Percentiles rank a stretch among this genome's conserved stretches.
phyloP scores from a whole-genome alignment of 352 stramenopile species.

The Globisporangium abappressorium region DNA sequence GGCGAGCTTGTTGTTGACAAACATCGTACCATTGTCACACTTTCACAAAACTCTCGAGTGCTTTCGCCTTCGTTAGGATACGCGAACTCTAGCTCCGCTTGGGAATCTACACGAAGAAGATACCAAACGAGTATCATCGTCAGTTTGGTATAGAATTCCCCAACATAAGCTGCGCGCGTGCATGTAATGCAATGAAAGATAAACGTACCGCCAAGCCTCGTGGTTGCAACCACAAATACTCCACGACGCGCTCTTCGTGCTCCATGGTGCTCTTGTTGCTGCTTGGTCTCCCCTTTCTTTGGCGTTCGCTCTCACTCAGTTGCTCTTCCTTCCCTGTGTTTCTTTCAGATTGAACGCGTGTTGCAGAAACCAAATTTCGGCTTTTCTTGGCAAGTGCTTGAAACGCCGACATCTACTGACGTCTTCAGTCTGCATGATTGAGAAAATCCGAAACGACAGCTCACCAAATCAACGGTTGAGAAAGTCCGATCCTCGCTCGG shows the following conservation, averaged over 20 bases:
- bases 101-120: constrained; percentile 15
- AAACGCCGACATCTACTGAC: neutral
- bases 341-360: neutral
- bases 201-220: constrained; percentile 22
- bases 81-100: constrained; percentile 30
- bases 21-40: constrained; percentile 37
- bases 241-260: constrained; percentile 25
- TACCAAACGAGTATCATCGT: neutral
- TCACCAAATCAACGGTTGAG: neutral
- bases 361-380: neutral
- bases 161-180: neutral
- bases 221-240: constrained; percentile 42
- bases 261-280: constrained; percentile 1
- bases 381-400: neutral
- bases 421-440: neutral
- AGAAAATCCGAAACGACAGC: constrained; percentile 4
- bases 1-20: neutral
- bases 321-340: neutral
- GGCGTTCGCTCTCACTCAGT: neutral
- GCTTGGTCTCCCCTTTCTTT: neutral
- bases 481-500: neutral
- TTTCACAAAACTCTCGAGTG: constrained; percentile 43
- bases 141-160: neutral
- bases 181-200: too few species aligned
- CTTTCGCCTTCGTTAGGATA: constrained; percentile 31